These are phyloP conservation scores for Yamadazyma membranifaciens DNA, from an alignment of 1,139 yeast species.

Conservation along the genomic window DNA sequence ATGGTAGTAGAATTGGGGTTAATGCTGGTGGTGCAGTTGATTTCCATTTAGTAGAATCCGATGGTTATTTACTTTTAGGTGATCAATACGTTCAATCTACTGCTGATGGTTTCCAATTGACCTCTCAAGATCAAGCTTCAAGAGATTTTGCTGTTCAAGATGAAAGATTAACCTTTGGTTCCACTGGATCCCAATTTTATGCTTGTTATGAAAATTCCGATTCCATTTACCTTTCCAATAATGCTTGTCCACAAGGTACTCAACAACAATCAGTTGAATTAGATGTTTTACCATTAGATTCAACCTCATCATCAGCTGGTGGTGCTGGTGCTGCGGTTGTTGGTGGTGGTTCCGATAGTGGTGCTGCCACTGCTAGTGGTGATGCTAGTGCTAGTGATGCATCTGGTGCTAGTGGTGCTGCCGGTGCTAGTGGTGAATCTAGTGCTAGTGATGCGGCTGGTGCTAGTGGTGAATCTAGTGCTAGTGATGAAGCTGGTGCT, in stretches of 20 bases:
- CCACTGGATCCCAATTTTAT: constrained; percentile 20
- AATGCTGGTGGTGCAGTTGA: constrained; percentile 21
- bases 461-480: neutral
- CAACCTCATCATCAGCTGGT: constrained; percentile 4
- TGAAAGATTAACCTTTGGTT: constrained; percentile 24
- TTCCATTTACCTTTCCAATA: constrained; percentile 8
- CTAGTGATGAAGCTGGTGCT: constrained; percentile 3
- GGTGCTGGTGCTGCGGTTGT: constrained; percentile 2
- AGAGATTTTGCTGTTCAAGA: constrained; percentile 28
- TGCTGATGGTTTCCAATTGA: constrained; percentile 13
- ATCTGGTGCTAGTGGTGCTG: constrained; percentile 1
- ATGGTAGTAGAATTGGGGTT: constrained; percentile 17
- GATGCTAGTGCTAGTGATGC: constrained; percentile 5
- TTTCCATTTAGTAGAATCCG: constrained; percentile 29
- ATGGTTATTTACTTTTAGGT: constrained; percentile 24
- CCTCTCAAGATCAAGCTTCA: constrained; percentile 19
- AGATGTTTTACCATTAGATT: constrained; percentile 2
- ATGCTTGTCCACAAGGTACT: constrained; percentile 11
- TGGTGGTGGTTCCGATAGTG: constrained; percentile 1
- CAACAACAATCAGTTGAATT: constrained; percentile 8
- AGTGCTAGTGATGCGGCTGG: constrained; percentile 3
- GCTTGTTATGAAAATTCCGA: constrained; percentile 21
- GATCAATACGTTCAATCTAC: constrained; percentile 20
- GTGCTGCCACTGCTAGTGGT: constrained; percentile 5
- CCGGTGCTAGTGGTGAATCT: neutral